Conservation (phyloP, 345 rosid species). For the Eucalyptus dawsonii region DNA sequence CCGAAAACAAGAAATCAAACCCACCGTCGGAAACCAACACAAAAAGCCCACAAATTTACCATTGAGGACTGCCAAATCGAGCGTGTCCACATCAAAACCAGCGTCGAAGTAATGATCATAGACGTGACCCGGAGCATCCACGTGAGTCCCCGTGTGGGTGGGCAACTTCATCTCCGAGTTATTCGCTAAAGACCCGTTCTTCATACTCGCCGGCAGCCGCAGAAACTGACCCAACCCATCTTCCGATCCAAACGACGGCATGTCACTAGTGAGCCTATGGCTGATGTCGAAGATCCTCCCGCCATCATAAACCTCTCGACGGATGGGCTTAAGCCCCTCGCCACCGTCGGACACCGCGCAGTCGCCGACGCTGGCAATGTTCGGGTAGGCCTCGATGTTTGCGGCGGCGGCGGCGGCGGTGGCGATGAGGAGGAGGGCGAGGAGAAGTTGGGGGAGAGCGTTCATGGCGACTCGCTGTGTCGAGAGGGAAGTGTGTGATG, state of each 20-base stretch:
- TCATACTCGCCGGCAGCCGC: constrained; percentile 16
- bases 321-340: neutral
- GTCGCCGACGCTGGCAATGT: neutral
- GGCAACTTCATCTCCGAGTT: constrained; percentile 17
- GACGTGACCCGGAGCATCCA: constrained; percentile 43
- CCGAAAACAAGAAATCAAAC: neutral
- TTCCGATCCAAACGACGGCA: constrained; percentile 14
- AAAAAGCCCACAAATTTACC: neutral
- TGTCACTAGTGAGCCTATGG: constrained; percentile 9
- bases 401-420: neutral
- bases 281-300: constrained; percentile 35
- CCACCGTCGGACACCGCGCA: neutral
- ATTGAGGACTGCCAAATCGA: constrained; percentile 20
- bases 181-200: constrained; percentile 29
- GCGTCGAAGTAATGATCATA: constrained; percentile 31
- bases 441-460: neutral
- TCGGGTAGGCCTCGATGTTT: neutral
- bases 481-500: neutral
- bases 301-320: constrained; percentile 12
- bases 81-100: constrained; percentile 33
- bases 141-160: constrained; percentile 40
- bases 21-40: neutral
- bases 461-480: neutral
- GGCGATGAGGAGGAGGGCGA: neutral
- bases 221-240: constrained; percentile 28